phyloP scores from a whole-genome alignment of 371 early-diverging fungal genomes.

The Thermomucor indicae-seudaticae region DNA sequence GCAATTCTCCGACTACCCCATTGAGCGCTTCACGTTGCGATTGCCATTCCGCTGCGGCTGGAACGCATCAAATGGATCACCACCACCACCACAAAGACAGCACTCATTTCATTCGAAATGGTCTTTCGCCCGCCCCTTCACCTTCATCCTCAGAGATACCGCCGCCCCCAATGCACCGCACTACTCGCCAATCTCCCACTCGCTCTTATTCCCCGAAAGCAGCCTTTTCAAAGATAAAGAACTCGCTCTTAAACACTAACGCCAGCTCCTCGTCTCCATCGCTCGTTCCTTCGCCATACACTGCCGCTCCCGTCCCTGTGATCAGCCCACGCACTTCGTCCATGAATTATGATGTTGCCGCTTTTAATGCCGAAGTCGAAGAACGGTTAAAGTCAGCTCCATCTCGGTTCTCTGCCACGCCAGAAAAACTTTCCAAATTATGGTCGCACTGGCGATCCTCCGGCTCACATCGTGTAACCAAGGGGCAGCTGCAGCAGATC shows the following conservation, averaged over 20 bases:
- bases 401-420: slow-evolving; percentile 37
- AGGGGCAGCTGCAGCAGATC: neutral
- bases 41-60: slow-evolving; percentile 6
- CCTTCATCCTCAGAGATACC: slow-evolving; percentile 24
- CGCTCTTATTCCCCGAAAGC: slow-evolving; percentile 33
- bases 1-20: slow-evolving; percentile 22
- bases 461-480: neutral
- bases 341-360: slow-evolving; percentile 23
- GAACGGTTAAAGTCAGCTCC: slow-evolving; percentile 29
- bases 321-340: slow-evolving; percentile 32
- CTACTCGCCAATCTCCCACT: slow-evolving; percentile 16
- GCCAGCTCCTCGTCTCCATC: slow-evolving; percentile 4
- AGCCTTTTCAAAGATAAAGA: slow-evolving; percentile 31
- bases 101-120: slow-evolving; percentile 13
- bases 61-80: slow-evolving; percentile 3
- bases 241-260: slow-evolving; percentile 15
- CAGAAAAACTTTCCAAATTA: slow-evolving; percentile 32
- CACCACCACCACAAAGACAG: slow-evolving; percentile 11
- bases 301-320: slow-evolving; percentile 18
- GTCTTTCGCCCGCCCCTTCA: slow-evolving; percentile 17
- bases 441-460: slow-evolving; percentile 32
- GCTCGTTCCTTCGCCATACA: slow-evolving; percentile 10
- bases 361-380: slow-evolving; percentile 20
- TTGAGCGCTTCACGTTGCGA: slow-evolving; percentile 18
- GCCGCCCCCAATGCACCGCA: neutral